phyloP scores from a whole-genome alignment of 192 early-diverging fungal genomes.

The Neocallimastix lanati region DNA sequence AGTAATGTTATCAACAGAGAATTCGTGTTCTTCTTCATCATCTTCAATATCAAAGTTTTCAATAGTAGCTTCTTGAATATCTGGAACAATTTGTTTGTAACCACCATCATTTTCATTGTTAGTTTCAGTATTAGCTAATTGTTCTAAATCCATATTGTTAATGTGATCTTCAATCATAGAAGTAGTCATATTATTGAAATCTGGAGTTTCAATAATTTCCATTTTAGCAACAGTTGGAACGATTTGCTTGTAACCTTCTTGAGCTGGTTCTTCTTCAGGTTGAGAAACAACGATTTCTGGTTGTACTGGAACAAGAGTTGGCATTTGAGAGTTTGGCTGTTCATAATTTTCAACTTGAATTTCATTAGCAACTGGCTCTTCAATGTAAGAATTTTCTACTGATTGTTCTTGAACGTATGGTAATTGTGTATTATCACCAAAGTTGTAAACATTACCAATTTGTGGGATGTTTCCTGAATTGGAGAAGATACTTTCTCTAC shows the following conservation, averaged over 20 bases:
- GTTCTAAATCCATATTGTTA: not conserved
- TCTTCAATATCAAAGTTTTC: not conserved
- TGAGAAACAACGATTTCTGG: not conserved
- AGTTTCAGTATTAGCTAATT: not conserved
- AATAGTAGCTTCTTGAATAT: not conserved
- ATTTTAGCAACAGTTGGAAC: not conserved
- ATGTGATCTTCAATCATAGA: not conserved
- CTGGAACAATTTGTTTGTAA: not conserved
- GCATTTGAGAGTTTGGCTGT: not conserved
- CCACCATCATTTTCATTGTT: not conserved
- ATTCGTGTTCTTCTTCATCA: not conserved
- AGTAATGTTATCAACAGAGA: not conserved
- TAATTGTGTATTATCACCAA: not conserved
- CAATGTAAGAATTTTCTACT: not conserved
- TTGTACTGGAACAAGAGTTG: not conserved
- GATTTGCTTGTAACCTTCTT: not conserved
- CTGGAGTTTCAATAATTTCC: not conserved
- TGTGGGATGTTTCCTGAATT: not conserved
- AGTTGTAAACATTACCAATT: not conserved
- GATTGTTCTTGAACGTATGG: not conserved
- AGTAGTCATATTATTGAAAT: not conserved
- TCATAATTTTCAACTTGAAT: not conserved
- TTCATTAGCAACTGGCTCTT: not conserved
- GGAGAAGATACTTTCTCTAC: not conserved
- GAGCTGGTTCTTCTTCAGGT: not conserved